Evolutionary conservation across 495 filamentous ascomycete species (phyloP), one percentile per base, ranked within the genome.

Genomic region (Cercophora sp.): DNA sequence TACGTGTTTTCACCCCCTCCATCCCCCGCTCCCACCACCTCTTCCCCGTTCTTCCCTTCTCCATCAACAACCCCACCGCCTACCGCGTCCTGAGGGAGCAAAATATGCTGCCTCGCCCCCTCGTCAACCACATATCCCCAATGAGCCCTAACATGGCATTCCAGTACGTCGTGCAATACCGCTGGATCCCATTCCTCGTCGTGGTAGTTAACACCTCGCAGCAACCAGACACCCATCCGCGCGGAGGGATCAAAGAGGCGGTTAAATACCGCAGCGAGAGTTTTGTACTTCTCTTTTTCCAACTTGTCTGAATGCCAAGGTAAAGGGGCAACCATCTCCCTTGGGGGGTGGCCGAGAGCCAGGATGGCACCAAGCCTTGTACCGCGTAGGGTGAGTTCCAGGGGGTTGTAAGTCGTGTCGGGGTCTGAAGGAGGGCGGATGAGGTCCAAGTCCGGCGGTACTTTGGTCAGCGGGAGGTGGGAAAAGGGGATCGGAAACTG

Each of bases 161-260:
- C 4, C 16, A 24, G 13, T 18, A 36, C 4, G 23, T 8, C 5
- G 4, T 10, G 10, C 47, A 23, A 6, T 9, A 2, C 32, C n/a
- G 15, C 13, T 4, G 31, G 3, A 23, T 50, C 35, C 19, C 10
- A 2, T 13, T 4, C n/a, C 6, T 39, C 16, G 3, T 50, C 47
- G 18, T 15, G 13, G 2, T 19, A 34, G 41, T 45, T 24, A 5
- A 13, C 15, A 2, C 50, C 29, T 15, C 15, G 25, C 18, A 31
- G 50, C 23, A 45, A 20, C 50, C 40, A 45, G 20, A 25, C 50
- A n/a, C 8, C 50, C 13, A 34, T 52, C 15, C 20, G 19, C 10
- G 24, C 44, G 15, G n/a, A 34, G 27, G 44, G 44, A 23, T 48
- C 44, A 29, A 48, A 48, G 3, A 48, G 2, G 27, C 44, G 25